phyloP scores from a whole-genome alignment of 2,329 filamentous ascomycete species.

The Aspergillus aculeatinus region DNA sequence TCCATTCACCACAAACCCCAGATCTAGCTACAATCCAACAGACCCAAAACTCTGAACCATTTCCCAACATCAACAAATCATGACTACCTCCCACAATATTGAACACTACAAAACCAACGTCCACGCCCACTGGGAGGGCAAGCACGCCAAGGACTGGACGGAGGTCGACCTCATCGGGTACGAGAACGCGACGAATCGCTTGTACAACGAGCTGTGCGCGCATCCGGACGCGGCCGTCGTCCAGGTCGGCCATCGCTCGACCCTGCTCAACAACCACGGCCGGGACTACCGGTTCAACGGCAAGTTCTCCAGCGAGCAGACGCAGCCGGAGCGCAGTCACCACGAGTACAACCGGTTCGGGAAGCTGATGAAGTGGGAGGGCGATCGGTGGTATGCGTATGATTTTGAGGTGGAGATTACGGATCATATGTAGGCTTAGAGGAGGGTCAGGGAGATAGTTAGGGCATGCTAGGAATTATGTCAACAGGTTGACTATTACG shows the following conservation, averaged over 20 bases:
- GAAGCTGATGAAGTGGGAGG: neutral
- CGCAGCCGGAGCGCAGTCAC: neutral
- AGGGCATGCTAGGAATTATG: no score
- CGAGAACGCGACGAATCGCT: neutral
- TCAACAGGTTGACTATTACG: no score
- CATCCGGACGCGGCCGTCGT: neutral
- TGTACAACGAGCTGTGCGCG: neutral
- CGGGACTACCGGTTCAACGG: neutral
- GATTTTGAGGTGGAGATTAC: neutral
- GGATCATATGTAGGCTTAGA: neutral
- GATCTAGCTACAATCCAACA: neutral
- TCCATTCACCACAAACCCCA: neutral
- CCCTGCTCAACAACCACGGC: neutral
- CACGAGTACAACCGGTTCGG: neutral
- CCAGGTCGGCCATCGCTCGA: neutral
- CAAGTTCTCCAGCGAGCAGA: neutral
- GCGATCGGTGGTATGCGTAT: neutral
- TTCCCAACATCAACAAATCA: neutral
- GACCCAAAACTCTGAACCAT: neutral
- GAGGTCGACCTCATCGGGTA: neutral
- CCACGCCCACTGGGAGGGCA: neutral
- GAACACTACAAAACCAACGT: neutral
- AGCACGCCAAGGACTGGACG: neutral
- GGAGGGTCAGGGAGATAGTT: no score
- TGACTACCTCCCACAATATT: neutral